Conservation (phyloP, 2,329 filamentous ascomycete genomes). For the Penicillium sp. region DNA sequence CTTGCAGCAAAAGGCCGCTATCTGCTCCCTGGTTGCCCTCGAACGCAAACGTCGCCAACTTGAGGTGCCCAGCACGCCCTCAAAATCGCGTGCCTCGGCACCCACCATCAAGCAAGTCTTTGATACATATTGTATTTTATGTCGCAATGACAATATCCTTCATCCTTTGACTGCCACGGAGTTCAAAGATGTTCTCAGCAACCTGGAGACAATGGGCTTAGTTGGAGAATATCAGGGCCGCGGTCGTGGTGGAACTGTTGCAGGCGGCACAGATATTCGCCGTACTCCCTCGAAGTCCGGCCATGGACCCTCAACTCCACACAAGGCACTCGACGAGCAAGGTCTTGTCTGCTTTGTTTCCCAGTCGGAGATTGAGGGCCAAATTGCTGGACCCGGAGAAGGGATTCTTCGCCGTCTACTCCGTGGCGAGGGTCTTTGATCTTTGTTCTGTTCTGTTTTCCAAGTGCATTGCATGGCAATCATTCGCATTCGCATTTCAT, state of each 20-base stretch:
- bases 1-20: constrained; percentile 90
- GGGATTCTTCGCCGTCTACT: constrained; percentile 45
- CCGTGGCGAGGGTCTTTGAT: constrained; percentile 35
- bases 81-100: constrained; percentile 57
- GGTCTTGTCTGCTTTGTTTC: constrained; percentile 73
- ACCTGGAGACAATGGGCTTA: constrained; percentile 81
- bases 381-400: constrained; percentile 57
- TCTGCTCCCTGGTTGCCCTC: constrained; percentile 83
- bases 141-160: constrained; percentile 80
- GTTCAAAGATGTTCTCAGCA: constrained; percentile 87
- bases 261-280: constrained; percentile 46
- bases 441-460: not conserved
- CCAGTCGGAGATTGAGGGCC: constrained; percentile 71
- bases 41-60: constrained; percentile 62
- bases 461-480: not conserved
- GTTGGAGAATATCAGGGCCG: constrained; percentile 67
- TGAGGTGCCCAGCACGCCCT: constrained; percentile 52
- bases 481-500: not conserved
- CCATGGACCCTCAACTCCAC: constrained; percentile 51
- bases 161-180: constrained; percentile 87
- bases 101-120: constrained; percentile 82
- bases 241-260: constrained; percentile 61
- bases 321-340: constrained; percentile 65
- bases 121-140: constrained; percentile 76
- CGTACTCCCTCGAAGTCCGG: constrained; percentile 70